phyloP scores from a whole-genome alignment of 2,329 filamentous ascomycete genomes.

The Colletotrichum neosansevieriae region DNA sequence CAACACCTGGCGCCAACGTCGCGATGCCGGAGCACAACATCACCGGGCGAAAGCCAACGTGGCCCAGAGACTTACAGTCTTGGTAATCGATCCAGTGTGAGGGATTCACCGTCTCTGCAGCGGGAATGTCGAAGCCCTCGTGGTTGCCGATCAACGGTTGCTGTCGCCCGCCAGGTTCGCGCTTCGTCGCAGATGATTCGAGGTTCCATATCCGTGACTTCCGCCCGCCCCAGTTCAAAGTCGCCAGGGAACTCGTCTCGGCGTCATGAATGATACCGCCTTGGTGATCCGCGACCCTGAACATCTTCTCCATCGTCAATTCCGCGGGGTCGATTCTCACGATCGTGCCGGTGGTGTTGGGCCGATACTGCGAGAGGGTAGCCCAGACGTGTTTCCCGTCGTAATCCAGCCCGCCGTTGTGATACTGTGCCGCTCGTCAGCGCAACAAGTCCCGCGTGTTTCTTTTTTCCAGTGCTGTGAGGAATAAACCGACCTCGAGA shows the following conservation, averaged over 20 bases:
- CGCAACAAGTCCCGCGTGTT: neutral
- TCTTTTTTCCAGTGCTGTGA: neutral
- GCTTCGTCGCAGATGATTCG: neutral
- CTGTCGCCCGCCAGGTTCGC: neutral
- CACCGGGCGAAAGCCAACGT: constrained; percentile 52
- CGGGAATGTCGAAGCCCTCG: constrained; percentile 43
- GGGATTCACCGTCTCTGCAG: constrained; percentile 50
- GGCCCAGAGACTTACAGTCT: constrained; percentile 63
- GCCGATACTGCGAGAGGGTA: constrained; percentile 59
- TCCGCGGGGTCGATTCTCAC: constrained; percentile 53
- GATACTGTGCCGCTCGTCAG: constrained; percentile 50
- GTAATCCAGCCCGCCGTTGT: constrained; percentile 62
- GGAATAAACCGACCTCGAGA: constrained; percentile 24
- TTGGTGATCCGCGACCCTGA: constrained; percentile 56
- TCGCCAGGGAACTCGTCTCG: constrained; percentile 50
- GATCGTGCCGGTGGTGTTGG: constrained; percentile 59
- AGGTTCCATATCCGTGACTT: constrained; percentile 54
- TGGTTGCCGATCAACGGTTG: constrained; percentile 16
- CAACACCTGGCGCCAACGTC: constrained; percentile 47
- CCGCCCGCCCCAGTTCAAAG: constrained; percentile 61
- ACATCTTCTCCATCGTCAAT: constrained; percentile 50
- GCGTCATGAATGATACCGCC: constrained; percentile 60
- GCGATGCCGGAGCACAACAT: constrained; percentile 63
- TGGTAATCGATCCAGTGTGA: constrained; percentile 62
- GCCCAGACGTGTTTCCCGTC: constrained; percentile 62